Evolutionary conservation across 495 filamentous ascomycete genomes (phyloP), one percentile per base, ranked within the genome.

Genomic region (Podospora pseudoanserina): DNA sequence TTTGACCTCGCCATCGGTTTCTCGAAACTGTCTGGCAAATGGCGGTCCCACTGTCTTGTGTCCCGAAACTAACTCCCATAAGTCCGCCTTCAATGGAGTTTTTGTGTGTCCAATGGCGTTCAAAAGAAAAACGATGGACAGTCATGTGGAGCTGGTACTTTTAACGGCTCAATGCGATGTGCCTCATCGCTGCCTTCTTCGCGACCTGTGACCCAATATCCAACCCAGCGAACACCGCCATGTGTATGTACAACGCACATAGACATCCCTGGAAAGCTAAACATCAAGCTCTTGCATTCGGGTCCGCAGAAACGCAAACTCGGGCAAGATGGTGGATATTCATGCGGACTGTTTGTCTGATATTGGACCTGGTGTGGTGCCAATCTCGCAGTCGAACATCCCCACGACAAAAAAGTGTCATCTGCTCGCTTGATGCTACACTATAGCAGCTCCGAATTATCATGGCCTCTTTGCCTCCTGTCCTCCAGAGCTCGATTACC

Each of bases 371-470:
- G 30, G 9, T 39, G 28, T 4, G 11, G 9, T 26, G 13, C 54
- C 61, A 6, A 28, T 34, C 13, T 65, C 61, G 44, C 65, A 55
- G 68, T 67, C 68, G 55, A 28, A n/a, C 20, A 26, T 58, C 65
- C 63, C 64, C 67, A 67, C 65, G 66, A 61, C 59, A 39, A 30
- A 39, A 39, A 66, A 27, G 44, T 64, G 64, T 69, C 66, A 67
- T 68, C 70, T 67, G 68, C 65, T 57, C 65, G 54, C 53, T 64
- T 23, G 65, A 66, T 55, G 59, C 65, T 64, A 70, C 70, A 74
- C 65, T 64, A 70, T 71, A 74, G 27, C 60, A 68, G 44, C 28
- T 61, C 23, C 65, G 60, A 64, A 54, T 49, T 71, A 68, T 71
- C 70, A 70, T 28, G 39, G 20, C 27, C 49, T 2, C 49, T 2